Base-by-base conservation (phyloP, 192 early-diverging fungal species). In the Coemansia sp. region DNA sequence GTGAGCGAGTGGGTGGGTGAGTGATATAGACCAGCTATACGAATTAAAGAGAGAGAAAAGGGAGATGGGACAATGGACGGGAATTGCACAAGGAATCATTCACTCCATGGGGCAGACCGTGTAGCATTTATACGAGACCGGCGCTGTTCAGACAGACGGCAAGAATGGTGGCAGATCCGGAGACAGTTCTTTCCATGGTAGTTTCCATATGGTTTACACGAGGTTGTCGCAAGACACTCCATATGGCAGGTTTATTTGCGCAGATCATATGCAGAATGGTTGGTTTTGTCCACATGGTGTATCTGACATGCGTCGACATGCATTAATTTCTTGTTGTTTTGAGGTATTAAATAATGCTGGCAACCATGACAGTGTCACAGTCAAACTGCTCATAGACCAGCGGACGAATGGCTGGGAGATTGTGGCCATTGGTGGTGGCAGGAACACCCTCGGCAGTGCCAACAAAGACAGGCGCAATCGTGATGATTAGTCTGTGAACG, bases 391-490 rank as follows among this genome's bases (percentile, higher is more conserved):
- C 53, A 46, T 81, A 83, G 2, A 35, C 37, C 22, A 44, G 59
- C 8, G 67, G 71, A 15, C 43, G 44, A 55, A 78, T 24, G 6
- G 33, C n/a, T 19, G 62, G 65, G 35, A 40, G 10, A 33, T 12
- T 19, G 57, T n/a, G 12, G 4, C 6, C 17, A 22, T 70, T 27
- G 19, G 63, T 27, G 19, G 63, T 56, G 3, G 65, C 85, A 21
- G 79, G 64, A 14, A 90, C 68, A 11, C 89, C 88, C 32, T 74
- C 68, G 14, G 22, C 46, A 5, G 54, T 19, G n/a, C 91, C 91
- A 39, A 92, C 81, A 32, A 83, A 81, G 7, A 80, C 53, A 3
- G 91, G 93, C 0, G 90, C 86, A 59, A 90, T 76, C 2, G 93
- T 95, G 26, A 93, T 53, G 17, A 93, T 65, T 10, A 75, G 44